Evolutionary conservation across 371 early-diverging fungal genomes (phyloP).

Genomic region (Apophysomyces trapeziformis): DNA sequence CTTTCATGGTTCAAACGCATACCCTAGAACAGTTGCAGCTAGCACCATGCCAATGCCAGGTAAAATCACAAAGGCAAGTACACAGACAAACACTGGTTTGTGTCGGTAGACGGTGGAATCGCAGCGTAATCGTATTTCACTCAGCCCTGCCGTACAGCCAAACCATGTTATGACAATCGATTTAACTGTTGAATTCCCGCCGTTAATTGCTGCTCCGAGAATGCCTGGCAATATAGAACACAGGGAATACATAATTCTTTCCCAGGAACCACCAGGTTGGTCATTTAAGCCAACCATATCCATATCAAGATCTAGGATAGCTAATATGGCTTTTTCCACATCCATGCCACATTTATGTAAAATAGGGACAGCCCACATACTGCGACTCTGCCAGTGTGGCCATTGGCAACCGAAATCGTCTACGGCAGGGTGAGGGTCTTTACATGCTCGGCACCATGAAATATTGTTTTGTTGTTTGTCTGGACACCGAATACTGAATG

Average conservation of each 20-base stretch:
- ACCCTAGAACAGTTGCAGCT: background rate
- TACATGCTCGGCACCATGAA: background rate
- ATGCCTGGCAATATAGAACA: background rate
- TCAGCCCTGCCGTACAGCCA: conserved; percentile 3
- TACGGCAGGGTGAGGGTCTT: background rate
- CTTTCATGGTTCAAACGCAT: background rate
- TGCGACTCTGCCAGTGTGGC: background rate
- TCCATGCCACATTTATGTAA: background rate
- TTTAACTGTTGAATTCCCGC: background rate
- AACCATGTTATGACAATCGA: background rate
- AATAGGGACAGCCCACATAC: conserved; percentile 1
- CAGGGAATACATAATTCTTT: background rate
- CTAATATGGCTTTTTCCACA: background rate
- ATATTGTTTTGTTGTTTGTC: background rate
- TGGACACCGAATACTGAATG: background rate
- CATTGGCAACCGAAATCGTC: background rate
- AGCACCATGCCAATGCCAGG: conserved; percentile 4
- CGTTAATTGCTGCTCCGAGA: background rate
- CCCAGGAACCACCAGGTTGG: conserved; percentile 1
- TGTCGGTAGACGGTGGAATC: background rate
- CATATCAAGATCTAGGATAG: background rate
- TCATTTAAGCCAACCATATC: background rate
- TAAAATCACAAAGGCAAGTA: background rate
- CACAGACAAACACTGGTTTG: background rate
- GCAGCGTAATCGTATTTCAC: background rate